phyloP scores from a whole-genome alignment of 2,329 filamentous ascomycete species.

The Ophiostoma montium region DNA sequence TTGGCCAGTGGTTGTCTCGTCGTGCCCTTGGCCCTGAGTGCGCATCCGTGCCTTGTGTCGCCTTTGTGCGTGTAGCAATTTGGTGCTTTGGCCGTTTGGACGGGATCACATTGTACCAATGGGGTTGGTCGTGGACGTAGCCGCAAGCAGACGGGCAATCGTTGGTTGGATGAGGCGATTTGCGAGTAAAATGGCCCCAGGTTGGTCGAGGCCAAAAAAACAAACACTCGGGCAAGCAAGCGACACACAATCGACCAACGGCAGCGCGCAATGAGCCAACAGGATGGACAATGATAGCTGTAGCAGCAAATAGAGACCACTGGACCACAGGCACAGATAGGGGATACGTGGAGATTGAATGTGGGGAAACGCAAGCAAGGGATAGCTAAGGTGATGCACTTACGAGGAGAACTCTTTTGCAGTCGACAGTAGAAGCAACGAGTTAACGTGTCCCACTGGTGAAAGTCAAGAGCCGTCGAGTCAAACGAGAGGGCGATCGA shows the following conservation, averaged over 20 bases:
- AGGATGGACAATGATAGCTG: neutral
- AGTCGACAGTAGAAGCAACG: constrained; percentile 38
- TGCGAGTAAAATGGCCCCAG: no score
- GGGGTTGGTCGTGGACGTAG: no score
- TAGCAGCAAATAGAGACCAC: neutral
- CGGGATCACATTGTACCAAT: no score
- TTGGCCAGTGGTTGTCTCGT: no score
- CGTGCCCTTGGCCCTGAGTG: no score
- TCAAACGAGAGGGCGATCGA: constrained; percentile 16
- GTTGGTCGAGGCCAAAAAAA: neutral
- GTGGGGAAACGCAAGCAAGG: constrained; percentile 6
- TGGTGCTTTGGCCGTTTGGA: no score
- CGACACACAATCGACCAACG: neutral
- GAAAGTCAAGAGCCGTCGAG: constrained; percentile 21
- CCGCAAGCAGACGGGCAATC: no score
- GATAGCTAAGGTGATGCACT: constrained; percentile 17
- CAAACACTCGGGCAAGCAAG: neutral
- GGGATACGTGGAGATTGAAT: neutral
- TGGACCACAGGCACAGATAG: neutral
- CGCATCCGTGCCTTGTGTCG: no score
- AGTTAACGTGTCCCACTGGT: constrained; percentile 49
- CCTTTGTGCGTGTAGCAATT: no score
- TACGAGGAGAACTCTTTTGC: constrained; percentile 14
- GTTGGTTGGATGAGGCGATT: no score
- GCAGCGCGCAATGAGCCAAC: neutral